Base-by-base conservation (phyloP, 2,329 filamentous ascomycete genomes). In the Xylariaceae sp. region DNA sequence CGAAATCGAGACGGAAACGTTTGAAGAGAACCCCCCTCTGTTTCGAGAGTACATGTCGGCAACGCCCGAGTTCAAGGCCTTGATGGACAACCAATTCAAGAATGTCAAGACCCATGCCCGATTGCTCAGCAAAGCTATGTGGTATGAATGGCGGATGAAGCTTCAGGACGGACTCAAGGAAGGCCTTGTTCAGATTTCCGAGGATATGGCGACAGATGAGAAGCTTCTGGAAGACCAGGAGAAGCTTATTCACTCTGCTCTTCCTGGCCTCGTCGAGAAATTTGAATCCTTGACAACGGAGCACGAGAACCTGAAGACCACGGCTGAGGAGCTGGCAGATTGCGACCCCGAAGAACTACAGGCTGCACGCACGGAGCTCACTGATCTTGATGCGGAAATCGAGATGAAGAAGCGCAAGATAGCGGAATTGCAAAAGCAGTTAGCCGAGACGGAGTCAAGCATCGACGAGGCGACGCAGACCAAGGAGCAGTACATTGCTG, bases 91-190 rank as follows among this genome's bases (percentile, higher is more conserved):
- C 65, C 92, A 97, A 71, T 94, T 99, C 79, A 94, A 96, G 74
- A 97, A 97, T 70, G 89, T 96, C 74, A 97, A 97, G 78, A 92
- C 91, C 0, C 89, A 96, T 72, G 91, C 93, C 13, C 85, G 94
- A 30, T 81, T 97, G 11, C 79, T 92, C 55, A 97, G 93, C 76
- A 97, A 97, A 72, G 91, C 90, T 59, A 92, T 94, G 79, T 99
- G 94, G 94, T 99, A 99, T 72, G 89, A 93, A 70, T 99, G 94
- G 94, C 88, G 94, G 47, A 93, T 90, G 81, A 93, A 94, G 69
- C 82, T 97, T 23, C 86, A 92, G 58, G 76, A 87, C 64, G 89
- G 90, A 15, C 81, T 99, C 44, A 92, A 89, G 70, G 87, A 91
- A 67, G 92, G 90, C 2, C 82, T 97, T 2, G 74, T 89, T 57